Percentiles rank a stretch among this genome's conserved stretches.
These are phyloP conservation scores for Dictyostelium capitatum DNA, from an alignment of 78 protist species.

Conservation along the genomic window DNA sequence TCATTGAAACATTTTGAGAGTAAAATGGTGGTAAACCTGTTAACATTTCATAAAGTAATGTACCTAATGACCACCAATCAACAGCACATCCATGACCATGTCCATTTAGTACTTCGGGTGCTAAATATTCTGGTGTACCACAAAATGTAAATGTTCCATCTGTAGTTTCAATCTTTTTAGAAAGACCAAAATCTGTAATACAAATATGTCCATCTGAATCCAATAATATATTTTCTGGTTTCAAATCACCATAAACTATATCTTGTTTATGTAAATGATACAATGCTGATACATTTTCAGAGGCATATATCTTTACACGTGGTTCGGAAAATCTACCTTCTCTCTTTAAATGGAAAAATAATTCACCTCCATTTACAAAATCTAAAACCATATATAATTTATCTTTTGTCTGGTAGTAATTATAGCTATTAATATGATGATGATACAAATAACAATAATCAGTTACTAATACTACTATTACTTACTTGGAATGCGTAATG, in stretches of 20 bases:
- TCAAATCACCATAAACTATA: slow-evolving; percentile 96
- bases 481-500: slow-evolving; percentile 95
- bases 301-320: slow-evolving; percentile 92
- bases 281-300: slow-evolving; percentile 91
- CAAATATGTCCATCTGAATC: slow-evolving; percentile 94
- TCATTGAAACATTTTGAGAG: slow-evolving; percentile 69
- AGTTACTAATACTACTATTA: no score
- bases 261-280: slow-evolving; percentile 90
- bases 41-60: slow-evolving; percentile 94
- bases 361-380: slow-evolving; percentile 92
- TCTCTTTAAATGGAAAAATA: slow-evolving; percentile 93
- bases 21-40: slow-evolving; percentile 92
- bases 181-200: slow-evolving; percentile 98
- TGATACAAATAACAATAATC: not conserved
- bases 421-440: not conserved
- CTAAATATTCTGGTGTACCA: slow-evolving; percentile 99
- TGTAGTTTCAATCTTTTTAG: slow-evolving; percentile 88
- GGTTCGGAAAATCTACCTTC: slow-evolving; percentile 87
- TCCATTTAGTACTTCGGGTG: slow-evolving; percentile 93
- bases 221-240: slow-evolving; percentile 98
- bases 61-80: slow-evolving; percentile 98
- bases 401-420: slow-evolving; percentile 85
- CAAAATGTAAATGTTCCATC: slow-evolving; percentile 95
- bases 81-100: slow-evolving; percentile 94
- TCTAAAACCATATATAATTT: slow-evolving; percentile 91